Evolutionary conservation across 257 asterid genomes (phyloP).

Genomic region (Primulina tabacum): DNA sequence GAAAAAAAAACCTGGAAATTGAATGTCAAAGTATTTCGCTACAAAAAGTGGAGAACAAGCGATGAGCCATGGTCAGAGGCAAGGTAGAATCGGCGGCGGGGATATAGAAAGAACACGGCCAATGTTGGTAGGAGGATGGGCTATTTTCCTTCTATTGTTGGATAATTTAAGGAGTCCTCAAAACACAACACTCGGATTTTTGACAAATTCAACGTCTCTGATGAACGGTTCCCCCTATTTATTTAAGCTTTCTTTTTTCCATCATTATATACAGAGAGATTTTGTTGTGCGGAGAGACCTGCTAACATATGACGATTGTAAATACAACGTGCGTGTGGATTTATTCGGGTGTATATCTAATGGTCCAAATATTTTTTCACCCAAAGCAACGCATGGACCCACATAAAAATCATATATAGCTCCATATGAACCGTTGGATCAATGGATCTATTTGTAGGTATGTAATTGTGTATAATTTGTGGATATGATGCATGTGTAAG

Average conservation of each 20-base stretch:
- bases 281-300: too few species aligned
- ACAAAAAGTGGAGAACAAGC: constrained; percentile 7
- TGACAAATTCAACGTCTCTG: constrained; percentile 9
- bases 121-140: constrained; percentile 20
- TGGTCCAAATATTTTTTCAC: too few species aligned
- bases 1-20: constrained; percentile 13
- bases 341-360: too few species aligned
- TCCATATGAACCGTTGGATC: too few species aligned
- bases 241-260: constrained; percentile 13
- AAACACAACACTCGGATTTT: neutral
- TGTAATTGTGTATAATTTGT: too few species aligned
- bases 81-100: constrained; percentile 31
- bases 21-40: constrained; percentile 11
- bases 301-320: too few species aligned
- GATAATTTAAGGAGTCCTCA: constrained; percentile 19
- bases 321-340: too few species aligned
- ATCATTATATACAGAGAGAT: too few species aligned
- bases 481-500: too few species aligned
- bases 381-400: too few species aligned
- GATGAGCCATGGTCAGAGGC: constrained; percentile 26
- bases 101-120: constrained; percentile 30
- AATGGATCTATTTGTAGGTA: too few species aligned
- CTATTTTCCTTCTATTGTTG: neutral
- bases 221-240: constrained; percentile 29
- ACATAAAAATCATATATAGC: too few species aligned